Evolutionary conservation across 192 early-diverging fungal species (phyloP).

Genomic region (Rhizoclosmatium globosum): DNA sequence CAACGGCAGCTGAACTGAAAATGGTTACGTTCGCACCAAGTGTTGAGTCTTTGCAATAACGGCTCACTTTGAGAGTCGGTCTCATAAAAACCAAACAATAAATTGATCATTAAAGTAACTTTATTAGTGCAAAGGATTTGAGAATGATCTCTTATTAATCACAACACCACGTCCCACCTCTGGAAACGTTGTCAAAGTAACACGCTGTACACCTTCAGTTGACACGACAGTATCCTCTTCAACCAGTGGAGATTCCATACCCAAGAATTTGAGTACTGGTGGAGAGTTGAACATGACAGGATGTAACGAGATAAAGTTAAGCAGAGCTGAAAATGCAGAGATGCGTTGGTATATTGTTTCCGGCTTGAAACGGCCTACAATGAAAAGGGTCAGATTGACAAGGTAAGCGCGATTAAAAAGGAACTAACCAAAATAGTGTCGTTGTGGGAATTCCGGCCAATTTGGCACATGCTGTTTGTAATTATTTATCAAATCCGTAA

Average conservation of each 20-base stretch:
- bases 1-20: not conserved
- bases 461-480: not conserved
- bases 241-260: not conserved
- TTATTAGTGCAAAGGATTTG: slow-evolving; percentile 25
- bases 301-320: slow-evolving; percentile 39
- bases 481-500: not conserved
- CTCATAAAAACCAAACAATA: not conserved
- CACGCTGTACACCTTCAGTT: not conserved
- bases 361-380: slow-evolving; percentile 17
- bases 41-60: not conserved
- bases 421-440: not conserved
- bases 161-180: not conserved
- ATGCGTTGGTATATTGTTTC: slow-evolving; percentile 6
- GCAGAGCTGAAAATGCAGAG: slow-evolving; percentile 32
- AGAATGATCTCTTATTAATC: slow-evolving; percentile 11
- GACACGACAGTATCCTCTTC: not conserved
- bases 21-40: slow-evolving; percentile 9
- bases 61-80: not conserved
- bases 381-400: not conserved
- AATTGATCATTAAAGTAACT: not conserved
- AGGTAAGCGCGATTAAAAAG: not conserved
- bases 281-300: slow-evolving; percentile 25
- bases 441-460: slow-evolving; percentile 30
- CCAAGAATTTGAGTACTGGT: slow-evolving; percentile 33
- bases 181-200: not conserved